Percentiles rank a stretch among this genome's conserved stretches.
These are phyloP conservation scores for Coemansia sp. DNA, from an alignment of 192 early-diverging fungal genomes.

Conservation along the genomic window DNA sequence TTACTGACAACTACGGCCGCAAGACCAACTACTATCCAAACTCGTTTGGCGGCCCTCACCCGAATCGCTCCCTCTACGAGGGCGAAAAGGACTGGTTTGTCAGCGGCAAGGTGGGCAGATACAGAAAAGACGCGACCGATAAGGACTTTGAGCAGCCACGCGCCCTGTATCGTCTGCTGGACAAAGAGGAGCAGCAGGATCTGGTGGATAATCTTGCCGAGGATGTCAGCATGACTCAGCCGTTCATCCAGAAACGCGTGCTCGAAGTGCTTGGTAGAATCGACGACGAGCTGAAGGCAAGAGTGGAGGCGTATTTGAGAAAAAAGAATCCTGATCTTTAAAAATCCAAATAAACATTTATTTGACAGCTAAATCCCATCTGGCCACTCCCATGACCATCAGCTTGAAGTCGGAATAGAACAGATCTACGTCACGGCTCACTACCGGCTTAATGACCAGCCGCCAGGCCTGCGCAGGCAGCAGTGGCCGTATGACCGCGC, in stretches of 20 bases:
- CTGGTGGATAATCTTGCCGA: conserved; percentile 61
- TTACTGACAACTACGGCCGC: conserved; percentile 58
- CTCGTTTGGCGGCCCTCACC: conserved; percentile 57
- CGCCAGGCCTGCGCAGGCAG: conserved; percentile 32
- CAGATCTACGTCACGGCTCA: conserved; percentile 21
- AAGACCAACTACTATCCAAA: conserved; percentile 64
- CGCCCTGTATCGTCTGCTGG: conserved; percentile 52
- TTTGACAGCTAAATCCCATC: conserved; percentile 8
- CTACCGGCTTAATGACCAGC: conserved; percentile 24
- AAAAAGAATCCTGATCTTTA: too few relatives aligned
- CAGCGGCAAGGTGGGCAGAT: conserved; percentile 54
- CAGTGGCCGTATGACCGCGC: neutral
- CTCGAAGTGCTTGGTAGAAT: neutral
- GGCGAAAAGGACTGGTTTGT: conserved; percentile 36
- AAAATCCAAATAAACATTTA: neutral
- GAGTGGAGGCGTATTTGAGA: too few relatives aligned
- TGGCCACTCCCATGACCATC: conserved; percentile 31
- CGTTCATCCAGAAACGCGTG: conserved; percentile 49
- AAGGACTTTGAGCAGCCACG: conserved; percentile 66
- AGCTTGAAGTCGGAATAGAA: conserved; percentile 44
- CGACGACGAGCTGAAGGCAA: neutral
- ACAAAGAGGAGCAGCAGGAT: conserved; percentile 39
- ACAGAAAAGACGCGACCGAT: conserved; percentile 54
- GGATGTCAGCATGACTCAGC: conserved; percentile 54
- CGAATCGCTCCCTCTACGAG: conserved; percentile 21